phyloP scores from a whole-genome alignment of 805 yeast species.

The Myxozyma mucilagina region DNA sequence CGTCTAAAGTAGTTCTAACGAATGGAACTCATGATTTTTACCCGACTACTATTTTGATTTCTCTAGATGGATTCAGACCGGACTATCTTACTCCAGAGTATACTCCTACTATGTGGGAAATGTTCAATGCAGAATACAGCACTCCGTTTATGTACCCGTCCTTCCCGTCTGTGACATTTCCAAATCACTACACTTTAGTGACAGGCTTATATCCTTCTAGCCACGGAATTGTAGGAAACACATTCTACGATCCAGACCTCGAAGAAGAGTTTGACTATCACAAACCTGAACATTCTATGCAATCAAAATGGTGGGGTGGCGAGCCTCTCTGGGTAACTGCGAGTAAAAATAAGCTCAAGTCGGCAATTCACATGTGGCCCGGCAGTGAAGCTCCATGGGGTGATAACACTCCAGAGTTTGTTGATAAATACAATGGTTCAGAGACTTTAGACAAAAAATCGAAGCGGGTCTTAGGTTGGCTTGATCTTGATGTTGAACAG shows the following conservation, averaged over 20 bases:
- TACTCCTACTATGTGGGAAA: slow-evolving; percentile 70
- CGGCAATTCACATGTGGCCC: slow-evolving; percentile 97
- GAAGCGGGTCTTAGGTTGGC: slow-evolving; percentile 61
- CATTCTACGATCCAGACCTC: slow-evolving; percentile 64
- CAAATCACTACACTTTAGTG: slow-evolving; percentile 88
- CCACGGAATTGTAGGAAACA: slow-evolving; percentile 86
- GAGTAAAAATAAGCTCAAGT: slow-evolving; percentile 54
- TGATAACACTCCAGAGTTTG: slow-evolving; percentile 50
- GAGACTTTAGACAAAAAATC: slow-evolving; percentile 61
- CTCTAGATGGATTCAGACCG: slow-evolving; percentile 91
- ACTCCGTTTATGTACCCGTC: slow-evolving; percentile 86
- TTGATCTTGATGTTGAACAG: slow-evolving; percentile 53
- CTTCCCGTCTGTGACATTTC: slow-evolving; percentile 86
- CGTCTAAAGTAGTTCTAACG: slow-evolving; percentile 35
- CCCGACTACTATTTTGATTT: slow-evolving; percentile 78
- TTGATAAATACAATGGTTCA: slow-evolving; percentile 64
- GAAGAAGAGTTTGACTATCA: slow-evolving; percentile 64
- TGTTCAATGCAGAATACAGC: slow-evolving; percentile 47
- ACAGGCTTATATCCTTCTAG: slow-evolving; percentile 82
- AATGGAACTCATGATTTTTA: slow-evolving; percentile 71
- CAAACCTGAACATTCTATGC: slow-evolving; percentile 52
- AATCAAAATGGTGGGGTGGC: slow-evolving; percentile 81
- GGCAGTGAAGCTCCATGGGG: slow-evolving; percentile 76
- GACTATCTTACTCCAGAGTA: slow-evolving; percentile 64
- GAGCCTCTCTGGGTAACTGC: slow-evolving; percentile 89